Evolutionary conservation across 495 filamentous ascomycete species (phyloP), one percentile per base, ranked within the genome.

Genomic region (Parathielavia hyrcaniae): DNA sequence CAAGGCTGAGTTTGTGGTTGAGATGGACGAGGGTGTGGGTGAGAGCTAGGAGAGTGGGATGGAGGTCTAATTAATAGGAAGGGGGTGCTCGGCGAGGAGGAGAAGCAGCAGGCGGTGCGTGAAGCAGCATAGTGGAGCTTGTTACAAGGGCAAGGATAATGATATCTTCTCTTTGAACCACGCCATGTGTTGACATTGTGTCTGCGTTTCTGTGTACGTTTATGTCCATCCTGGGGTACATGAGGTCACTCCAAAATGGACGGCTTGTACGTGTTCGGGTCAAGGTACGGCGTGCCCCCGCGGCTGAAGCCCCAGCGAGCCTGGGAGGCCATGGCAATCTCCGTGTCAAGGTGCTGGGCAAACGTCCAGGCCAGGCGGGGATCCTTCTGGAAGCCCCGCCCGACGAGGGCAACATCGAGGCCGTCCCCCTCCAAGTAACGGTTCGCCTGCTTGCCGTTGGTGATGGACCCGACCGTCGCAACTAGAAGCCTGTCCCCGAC

Each of bases 381-480:
- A 63, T 89, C 82, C 72, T 85, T 86, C 67, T 84, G 84, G 69
- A 89, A 90, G 53, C 73, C 73, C 6, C 87, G 70, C 0, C 84
- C 87, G 12, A 78, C 79, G 13, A 83, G 69, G 2, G 79, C 77
- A 17, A 85, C 66, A 64, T 89, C 86, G 16, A 88, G 59, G 11
- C 26, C 57, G n/a, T 51, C 57, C 17, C 58, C 58, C 58, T 80
- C 75, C 19, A 87, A 62, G 23, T 74, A 43, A 32, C 75, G 57
- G 36, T 86, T 76, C 5, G 86, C 86, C 59, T 80, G 70, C 36
- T 72, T 64, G 0, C 75, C 86, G 17, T 67, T 76, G 32, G 75
- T 81, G 61, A 90, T 86, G 59, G 73, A 75, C 2, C 86, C 85
- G 4, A 88, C 86, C 0, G 81, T 71, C 22, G 75, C 73, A 30